Conservation (phyloP, 75 land plant genomes). For the Ceratopteris richardii region DNA sequence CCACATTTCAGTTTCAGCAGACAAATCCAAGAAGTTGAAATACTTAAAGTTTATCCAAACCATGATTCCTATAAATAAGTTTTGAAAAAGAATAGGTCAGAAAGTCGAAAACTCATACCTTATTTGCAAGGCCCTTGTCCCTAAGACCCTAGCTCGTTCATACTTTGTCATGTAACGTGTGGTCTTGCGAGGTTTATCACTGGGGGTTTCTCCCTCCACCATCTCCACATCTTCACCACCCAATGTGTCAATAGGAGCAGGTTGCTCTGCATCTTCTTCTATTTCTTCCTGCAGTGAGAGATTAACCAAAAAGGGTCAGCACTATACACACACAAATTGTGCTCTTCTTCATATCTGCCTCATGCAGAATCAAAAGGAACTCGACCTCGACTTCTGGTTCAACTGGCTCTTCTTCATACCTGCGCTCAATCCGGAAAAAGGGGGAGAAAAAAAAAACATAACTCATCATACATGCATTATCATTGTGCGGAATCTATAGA, state of each 20-base stretch:
- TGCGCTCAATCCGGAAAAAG: slow-evolving; percentile 11
- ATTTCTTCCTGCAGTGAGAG: slow-evolving; percentile 32
- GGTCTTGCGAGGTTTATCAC: slow-evolving; percentile 57
- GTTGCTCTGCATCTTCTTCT: slow-evolving; percentile 56
- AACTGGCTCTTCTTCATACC: slow-evolving; percentile 84
- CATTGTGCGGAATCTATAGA: not conserved
- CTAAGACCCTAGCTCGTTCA: slow-evolving; percentile 89
- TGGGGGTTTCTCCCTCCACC: slow-evolving; percentile 25
- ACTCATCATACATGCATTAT: not conserved
- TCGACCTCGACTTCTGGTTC: slow-evolving; percentile 85
- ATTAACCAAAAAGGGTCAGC: not conserved
- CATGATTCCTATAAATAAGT: no score
- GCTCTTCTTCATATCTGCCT: not conserved
- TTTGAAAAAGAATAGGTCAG: no score
- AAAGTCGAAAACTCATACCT: slow-evolving; percentile 56
- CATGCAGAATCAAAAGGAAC: not conserved
- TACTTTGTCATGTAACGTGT: slow-evolving; percentile 95
- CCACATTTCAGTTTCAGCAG: no score
- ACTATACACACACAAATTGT: not conserved
- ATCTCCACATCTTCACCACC: slow-evolving; percentile 44
- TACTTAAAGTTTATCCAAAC: no score
- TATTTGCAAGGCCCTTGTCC: slow-evolving; percentile 93
- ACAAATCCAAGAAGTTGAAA: no score
- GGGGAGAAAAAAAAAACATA: no score
- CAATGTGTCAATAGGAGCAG: slow-evolving; percentile 29